Percentiles rank a stretch among this genome's conserved stretches.
phyloP scores from a whole-genome alignment of 164 flowering plant species.

The Umbellularia californica region DNA sequence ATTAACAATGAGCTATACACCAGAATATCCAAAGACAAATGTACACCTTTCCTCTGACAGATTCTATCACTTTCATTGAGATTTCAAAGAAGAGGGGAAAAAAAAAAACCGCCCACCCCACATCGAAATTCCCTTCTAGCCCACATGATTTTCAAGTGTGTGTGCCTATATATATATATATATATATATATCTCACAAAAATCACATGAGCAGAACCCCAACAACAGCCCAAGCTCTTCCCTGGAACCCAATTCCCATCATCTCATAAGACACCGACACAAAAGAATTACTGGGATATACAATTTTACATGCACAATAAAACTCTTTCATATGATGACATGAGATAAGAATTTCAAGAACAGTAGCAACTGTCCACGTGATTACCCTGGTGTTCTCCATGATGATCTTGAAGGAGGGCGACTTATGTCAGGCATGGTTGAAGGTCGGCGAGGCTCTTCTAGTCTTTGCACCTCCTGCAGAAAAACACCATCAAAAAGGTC shows the following conservation, averaged over 20 bases:
- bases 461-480: slow-evolving; percentile 21
- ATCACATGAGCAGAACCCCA: background rate
- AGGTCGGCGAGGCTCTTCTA: background rate
- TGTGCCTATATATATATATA: no score
- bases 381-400: slow-evolving; percentile 50
- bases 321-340: background rate
- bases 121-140: background rate
- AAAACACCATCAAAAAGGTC: background rate
- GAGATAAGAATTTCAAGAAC: background rate
- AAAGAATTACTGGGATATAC: background rate
- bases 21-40: no score
- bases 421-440: background rate
- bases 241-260: background rate
- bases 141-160: slow-evolving; percentile 4
- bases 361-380: background rate
- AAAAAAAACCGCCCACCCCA: no score
- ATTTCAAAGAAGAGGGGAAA: no score
- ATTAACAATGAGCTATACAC: no score
- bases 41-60: no score
- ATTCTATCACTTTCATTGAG: no score
- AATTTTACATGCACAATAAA: background rate
- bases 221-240: slow-evolving; percentile 3
- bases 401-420: slow-evolving; percentile 51
- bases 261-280: slow-evolving; percentile 1
- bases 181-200: background rate